Base-by-base conservation (phyloP, 768 basidiomycete genomes). In the Sarcodon aspratus region DNA sequence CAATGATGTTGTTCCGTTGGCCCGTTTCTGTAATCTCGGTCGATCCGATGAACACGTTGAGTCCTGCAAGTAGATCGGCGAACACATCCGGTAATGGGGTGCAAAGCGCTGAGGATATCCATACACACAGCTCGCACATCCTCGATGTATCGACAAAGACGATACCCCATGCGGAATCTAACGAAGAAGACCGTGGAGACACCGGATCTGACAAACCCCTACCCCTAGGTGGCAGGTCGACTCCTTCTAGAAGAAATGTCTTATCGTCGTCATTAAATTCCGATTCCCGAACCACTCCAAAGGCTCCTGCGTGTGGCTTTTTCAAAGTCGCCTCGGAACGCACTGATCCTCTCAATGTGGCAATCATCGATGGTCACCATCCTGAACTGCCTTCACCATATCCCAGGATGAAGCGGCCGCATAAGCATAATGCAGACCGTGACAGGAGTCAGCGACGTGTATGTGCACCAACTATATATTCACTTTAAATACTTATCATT, bases 31-130 rank as follows among this genome's bases (percentile, higher is more conserved):
- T 83, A 37, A 76, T 76, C 27, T 55, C 66, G 31, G 82, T 88
- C 64, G 75, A 88, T 51, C 86, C 85, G 45, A 64, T 82, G 58
- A 85, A 81, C n/a, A 87, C 82, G 7, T 72, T 88, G 59, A 80
- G 77, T 51, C 77, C 79, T 0, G 64, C 67, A 36, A 69, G 71
- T 10, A 73, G 73, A 48, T 76, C 77, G 34, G 58, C 65, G 12
- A 68, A 65, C 5, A 15, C n/a, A 31, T 31, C 31, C 8, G 34
- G 55, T 5, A 32, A 50, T 33, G 7, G 49, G 11, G 9, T 52
- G 6, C 64, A 62, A 38, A 53, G 65, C 21, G 21, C 21, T 27
- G 21, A 27, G 21, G 21, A 27, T 50, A n/a, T 57, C 52, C 9
- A 46, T 47, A n/a, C 33, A 58, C 17, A 54, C 52, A 7, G 54